Evolutionary conservation across 1,139 yeast species (phyloP).

Genomic region (Tardiomyces blankii): DNA sequence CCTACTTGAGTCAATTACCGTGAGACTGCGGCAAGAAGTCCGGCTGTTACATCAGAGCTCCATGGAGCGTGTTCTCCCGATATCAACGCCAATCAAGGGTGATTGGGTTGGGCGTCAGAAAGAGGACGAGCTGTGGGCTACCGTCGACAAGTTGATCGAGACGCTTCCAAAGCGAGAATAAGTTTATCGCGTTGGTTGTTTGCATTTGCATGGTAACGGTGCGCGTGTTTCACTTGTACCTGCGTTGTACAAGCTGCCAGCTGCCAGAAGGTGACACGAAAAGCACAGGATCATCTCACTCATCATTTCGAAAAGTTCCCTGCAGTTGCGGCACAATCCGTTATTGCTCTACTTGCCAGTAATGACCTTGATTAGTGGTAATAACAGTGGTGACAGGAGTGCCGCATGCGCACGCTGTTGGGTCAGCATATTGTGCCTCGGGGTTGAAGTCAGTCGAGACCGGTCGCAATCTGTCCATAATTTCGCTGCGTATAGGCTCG

Average conservation of each 20-base stretch:
- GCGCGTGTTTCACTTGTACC: not conserved
- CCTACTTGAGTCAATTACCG: constrained; percentile 26
- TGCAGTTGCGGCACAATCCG: too few species aligned
- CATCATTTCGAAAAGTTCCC: too few species aligned
- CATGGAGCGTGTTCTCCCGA: constrained; percentile 28
- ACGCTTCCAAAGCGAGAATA: not conserved
- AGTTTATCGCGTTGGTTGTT: not conserved
- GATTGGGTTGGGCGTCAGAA: constrained; percentile 25
- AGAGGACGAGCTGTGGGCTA: constrained; percentile 22
- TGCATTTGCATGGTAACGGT: not conserved
- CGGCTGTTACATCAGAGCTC: constrained; percentile 29
- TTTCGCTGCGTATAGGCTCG: too few species aligned
- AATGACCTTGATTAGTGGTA: too few species aligned
- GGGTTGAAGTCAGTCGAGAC: too few species aligned
- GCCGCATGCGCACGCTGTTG: too few species aligned
- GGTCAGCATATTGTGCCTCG: too few species aligned
- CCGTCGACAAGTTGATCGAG: constrained; percentile 10
- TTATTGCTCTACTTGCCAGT: too few species aligned
- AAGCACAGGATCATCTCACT: too few species aligned
- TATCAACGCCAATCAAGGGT: constrained; percentile 26
- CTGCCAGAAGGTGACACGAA: too few species aligned
- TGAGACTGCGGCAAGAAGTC: constrained; percentile 30
- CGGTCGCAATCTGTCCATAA: too few species aligned
- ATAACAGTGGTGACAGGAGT: too few species aligned
- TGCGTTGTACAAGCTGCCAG: not conserved